Evolutionary conservation across 805 yeast genomes (phyloP).

Genomic region (Teunomyces lycoperdinae): DNA sequence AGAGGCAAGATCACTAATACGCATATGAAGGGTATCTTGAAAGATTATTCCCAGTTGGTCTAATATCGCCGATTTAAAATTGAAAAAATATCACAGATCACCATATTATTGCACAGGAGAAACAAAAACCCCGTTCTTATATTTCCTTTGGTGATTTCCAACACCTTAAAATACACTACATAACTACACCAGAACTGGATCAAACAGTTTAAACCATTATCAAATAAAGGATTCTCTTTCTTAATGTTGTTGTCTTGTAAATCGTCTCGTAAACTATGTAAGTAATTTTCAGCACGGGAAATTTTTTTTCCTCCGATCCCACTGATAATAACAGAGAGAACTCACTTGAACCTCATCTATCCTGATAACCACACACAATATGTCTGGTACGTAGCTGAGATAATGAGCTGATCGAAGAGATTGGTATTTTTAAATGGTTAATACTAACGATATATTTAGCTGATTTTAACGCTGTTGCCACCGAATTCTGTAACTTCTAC

Average conservation of each 20-base stretch:
- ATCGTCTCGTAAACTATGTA: background rate
- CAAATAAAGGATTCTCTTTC: too few relatives aligned
- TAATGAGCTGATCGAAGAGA: too few relatives aligned
- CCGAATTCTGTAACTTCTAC: constrained; percentile 91
- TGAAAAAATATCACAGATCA: background rate
- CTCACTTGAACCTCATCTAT: background rate
- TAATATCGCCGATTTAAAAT: constrained; percentile 7
- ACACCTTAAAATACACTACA: background rate
- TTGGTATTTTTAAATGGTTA: background rate
- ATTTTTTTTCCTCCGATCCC: background rate
- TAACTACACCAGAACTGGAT: background rate
- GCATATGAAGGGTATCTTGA: constrained; percentile 93
- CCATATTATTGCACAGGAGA: background rate
- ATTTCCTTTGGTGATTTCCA: background rate
- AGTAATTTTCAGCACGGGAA: constrained; percentile 4
- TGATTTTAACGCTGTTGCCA: constrained; percentile 46
- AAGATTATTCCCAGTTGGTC: constrained; percentile 62
- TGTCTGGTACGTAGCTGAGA: constrained; percentile 28
- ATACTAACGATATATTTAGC: constrained; percentile 18
- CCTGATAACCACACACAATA: constrained; percentile 8
- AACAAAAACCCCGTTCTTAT: background rate
- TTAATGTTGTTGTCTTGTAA: background rate
- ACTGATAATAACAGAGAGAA: constrained; percentile 1
- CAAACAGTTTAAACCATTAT: too few relatives aligned
- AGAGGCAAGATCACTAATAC: constrained; percentile 93